Conservation (phyloP, 2,329 filamentous ascomycete genomes). For the Fusarium torulosum region DNA sequence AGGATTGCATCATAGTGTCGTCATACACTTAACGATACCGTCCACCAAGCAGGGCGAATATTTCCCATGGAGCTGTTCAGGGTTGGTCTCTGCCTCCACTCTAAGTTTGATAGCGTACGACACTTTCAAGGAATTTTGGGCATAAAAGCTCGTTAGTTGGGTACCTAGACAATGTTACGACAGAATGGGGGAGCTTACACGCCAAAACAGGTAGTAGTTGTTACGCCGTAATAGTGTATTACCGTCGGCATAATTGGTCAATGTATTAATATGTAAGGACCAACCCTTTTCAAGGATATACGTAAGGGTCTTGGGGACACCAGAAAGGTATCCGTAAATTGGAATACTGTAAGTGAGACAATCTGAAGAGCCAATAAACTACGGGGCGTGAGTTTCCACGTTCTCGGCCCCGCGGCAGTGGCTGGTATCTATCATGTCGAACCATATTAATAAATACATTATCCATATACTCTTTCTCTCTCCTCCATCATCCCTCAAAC, state of each 20-base stretch:
- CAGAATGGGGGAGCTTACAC: neutral
- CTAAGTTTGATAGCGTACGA: conserved; percentile 12
- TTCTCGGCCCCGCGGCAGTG: neutral
- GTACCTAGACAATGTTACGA: neutral
- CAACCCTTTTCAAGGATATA: conserved; percentile 5
- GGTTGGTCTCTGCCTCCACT: conserved; percentile 20
- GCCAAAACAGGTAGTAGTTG: neutral
- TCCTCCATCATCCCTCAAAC: neutral
- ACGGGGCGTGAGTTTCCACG: conserved; percentile 5
- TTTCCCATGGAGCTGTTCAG: neutral
- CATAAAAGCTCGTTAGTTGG: conserved; percentile 4
- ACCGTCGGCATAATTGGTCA: neutral
- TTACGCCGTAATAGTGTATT: neutral
- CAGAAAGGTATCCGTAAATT: neutral
- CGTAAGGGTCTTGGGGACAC: conserved; percentile 10
- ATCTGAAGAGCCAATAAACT: conserved; percentile 10
- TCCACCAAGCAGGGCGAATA: conserved; percentile 13
- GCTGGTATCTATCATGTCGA: neutral
- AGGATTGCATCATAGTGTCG: conserved; percentile 32
- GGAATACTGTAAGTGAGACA: neutral
- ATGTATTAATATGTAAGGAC: conserved; percentile 3
- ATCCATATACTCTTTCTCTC: neutral
- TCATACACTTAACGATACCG: conserved; percentile 2
- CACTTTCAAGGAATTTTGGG: conserved; percentile 6
- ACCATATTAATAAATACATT: neutral